Base-by-base conservation (phyloP, 2,329 filamentous ascomycete species). In the Ophiostoma ips region DNA sequence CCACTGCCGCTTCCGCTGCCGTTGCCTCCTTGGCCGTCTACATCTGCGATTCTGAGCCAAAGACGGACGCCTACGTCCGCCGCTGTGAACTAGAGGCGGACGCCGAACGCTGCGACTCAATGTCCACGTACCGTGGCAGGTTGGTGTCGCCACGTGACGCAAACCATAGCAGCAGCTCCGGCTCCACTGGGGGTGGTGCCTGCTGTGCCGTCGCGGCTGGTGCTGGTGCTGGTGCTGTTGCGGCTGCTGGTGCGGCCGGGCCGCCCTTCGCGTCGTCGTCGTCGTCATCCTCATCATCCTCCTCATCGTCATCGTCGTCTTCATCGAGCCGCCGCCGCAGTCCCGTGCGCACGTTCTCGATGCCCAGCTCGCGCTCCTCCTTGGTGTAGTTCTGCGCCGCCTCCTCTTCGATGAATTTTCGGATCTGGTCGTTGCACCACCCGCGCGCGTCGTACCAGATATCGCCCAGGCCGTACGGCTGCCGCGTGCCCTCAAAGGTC, bases 281-380 rank as follows among this genome's bases (percentile, higher is more conserved):
- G 0, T 73, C 72, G 0, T 70, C 73, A 0, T 73, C 74, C 0
- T 73, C 74, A 0, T 76, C 76, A 0, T 76, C 75, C 0, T 79
- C 78, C 0, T 75, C 71, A 0, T 81, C 77, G 1, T 81, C 75
- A 0, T 71, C 69, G 1, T 69, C 67, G 1, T 72, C 69, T 19
- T 73, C 71, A 46, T 73, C 71, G 12, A 78, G 58, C 3, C 64
- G 70, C 56, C 76, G 72, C 60, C 64, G 73, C 60, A 92, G 63
- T 0, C 86, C 86, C 0, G 85, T 90, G 35, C 80, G 72, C 43
- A 89, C 82, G 57, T 78, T 82, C 59, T 84, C 76, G 11, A 83
- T 63, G 7, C 85, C 86, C 52, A 62, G 56, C 52, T 75, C 77
- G 48, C 76, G 72, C 68, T 92, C 87, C 58, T 82, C 81, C 3